Evolutionary conservation across 2,329 filamentous ascomycete genomes (phyloP).

Genomic region (Harringtonia lauricola): DNA sequence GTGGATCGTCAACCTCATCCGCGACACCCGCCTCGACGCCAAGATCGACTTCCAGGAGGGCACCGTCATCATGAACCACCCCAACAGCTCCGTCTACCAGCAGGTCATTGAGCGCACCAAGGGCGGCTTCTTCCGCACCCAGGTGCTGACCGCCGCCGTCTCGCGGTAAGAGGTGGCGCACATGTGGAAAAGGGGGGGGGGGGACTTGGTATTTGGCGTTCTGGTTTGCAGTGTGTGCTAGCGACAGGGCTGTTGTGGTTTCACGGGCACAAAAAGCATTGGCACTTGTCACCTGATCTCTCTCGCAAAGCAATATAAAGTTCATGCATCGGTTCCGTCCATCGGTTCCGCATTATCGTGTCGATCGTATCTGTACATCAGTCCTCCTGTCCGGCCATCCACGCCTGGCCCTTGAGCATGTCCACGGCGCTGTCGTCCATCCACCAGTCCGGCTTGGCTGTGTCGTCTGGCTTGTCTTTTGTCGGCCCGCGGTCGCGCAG

Average conservation of each 20-base stretch:
- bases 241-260: too few species aligned
- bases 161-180: constrained; percentile 23
- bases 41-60: constrained; percentile 99
- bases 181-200: too few species aligned
- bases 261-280: too few species aligned
- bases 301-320: too few species aligned
- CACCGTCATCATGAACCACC: constrained; percentile 99
- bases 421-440: constrained; percentile 44
- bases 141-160: constrained; percentile 69
- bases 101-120: constrained; percentile 99
- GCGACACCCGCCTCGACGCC: constrained; percentile 91
- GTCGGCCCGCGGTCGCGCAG: neutral
- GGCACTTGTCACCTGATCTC: neutral
- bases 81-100: constrained; percentile 95
- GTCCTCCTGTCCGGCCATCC: constrained; percentile 31
- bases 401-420: constrained; percentile 41
- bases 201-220: neutral
- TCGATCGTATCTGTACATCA: too few species aligned
- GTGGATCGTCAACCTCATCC: constrained; percentile 99
- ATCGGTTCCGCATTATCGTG: too few species aligned
- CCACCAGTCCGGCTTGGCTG: constrained; percentile 32
- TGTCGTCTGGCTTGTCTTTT: neutral
- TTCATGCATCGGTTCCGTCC: too few species aligned
- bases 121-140: constrained; percentile 96
- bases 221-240: neutral